phyloP scores from a whole-genome alignment of 495 filamentous ascomycete genomes.

The Neurospora sp. region DNA sequence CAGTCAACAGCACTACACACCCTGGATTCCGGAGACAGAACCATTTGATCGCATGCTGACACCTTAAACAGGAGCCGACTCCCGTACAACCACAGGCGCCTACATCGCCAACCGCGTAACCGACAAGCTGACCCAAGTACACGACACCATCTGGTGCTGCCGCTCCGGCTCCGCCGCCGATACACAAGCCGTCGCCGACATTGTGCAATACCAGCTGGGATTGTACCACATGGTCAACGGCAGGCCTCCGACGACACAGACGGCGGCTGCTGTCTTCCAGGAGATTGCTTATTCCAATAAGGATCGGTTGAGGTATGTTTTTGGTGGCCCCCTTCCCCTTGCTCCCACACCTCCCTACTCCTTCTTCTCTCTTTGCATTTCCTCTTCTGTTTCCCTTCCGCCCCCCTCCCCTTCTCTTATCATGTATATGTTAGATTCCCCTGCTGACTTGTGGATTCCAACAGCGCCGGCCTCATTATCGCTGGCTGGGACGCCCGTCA shows the following conservation, averaged over 20 bases:
- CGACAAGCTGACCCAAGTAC: constrained; percentile 96
- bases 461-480: constrained; percentile 91
- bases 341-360: background rate
- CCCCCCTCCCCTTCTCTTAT: background rate
- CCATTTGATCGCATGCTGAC: background rate
- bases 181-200: constrained; percentile 95
- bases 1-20: background rate
- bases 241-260: constrained; percentile 83
- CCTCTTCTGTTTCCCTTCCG: background rate
- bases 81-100: constrained; percentile 93
- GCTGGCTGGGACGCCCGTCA: constrained; percentile 89
- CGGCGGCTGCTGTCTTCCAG: constrained; percentile 89
- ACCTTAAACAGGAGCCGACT: constrained; percentile 61
- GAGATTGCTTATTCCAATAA: constrained; percentile 98
- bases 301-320: constrained; percentile 64
- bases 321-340: background rate
- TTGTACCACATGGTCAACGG: constrained; percentile 83
- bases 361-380: background rate
- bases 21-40: background rate
- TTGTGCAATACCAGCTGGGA: constrained; percentile 90
- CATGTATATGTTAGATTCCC: background rate
- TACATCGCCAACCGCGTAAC: constrained; percentile 99
- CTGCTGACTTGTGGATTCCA: background rate
- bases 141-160: constrained; percentile 99
- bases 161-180: constrained; percentile 93